Evolutionary conservation across 495 filamentous ascomycete species (phyloP).

Genomic region (Podospora sp.): DNA sequence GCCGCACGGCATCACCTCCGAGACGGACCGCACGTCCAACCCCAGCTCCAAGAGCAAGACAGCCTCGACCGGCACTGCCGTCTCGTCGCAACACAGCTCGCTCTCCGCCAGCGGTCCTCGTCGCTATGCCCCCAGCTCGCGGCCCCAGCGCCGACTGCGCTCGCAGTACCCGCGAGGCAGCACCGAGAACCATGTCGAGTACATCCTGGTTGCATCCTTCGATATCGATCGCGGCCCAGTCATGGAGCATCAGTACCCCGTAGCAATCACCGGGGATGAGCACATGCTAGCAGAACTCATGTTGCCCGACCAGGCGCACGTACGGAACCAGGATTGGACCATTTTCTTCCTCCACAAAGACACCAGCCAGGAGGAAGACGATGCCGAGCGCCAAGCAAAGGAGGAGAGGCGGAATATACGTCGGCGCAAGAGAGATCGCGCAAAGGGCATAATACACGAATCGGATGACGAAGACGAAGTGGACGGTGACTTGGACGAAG

Average conservation of each 20-base stretch:
- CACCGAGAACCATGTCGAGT: constrained; percentile 93
- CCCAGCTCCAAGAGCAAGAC: constrained; percentile 59
- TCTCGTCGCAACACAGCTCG: constrained; percentile 59
- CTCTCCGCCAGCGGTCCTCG: constrained; percentile 44
- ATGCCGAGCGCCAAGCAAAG: constrained; percentile 55
- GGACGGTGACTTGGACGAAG: constrained; percentile 48
- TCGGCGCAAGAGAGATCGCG: constrained; percentile 48
- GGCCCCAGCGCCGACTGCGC: constrained; percentile 58
- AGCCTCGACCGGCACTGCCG: constrained; percentile 51
- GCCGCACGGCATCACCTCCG: constrained; percentile 36
- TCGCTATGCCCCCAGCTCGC: constrained; percentile 44
- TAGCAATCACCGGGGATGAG: constrained; percentile 94
- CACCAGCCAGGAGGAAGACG: constrained; percentile 75
- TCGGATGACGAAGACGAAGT: constrained; percentile 51
- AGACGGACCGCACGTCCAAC: constrained; percentile 54
- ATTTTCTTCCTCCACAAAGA: constrained; percentile 99
- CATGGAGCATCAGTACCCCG: constrained; percentile 98
- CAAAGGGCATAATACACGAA: constrained; percentile 57
- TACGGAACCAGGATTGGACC: constrained; percentile 96
- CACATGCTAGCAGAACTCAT: constrained; percentile 97
- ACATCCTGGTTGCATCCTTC: constrained; percentile 97
- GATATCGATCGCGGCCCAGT: constrained; percentile 94
- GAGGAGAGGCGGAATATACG: constrained; percentile 53
- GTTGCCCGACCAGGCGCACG: constrained; percentile 96
- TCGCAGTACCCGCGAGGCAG: constrained; percentile 85